Evolutionary conservation across 371 early-diverging fungal species (phyloP).

Genomic region (Syncephalastrum racemosum): DNA sequence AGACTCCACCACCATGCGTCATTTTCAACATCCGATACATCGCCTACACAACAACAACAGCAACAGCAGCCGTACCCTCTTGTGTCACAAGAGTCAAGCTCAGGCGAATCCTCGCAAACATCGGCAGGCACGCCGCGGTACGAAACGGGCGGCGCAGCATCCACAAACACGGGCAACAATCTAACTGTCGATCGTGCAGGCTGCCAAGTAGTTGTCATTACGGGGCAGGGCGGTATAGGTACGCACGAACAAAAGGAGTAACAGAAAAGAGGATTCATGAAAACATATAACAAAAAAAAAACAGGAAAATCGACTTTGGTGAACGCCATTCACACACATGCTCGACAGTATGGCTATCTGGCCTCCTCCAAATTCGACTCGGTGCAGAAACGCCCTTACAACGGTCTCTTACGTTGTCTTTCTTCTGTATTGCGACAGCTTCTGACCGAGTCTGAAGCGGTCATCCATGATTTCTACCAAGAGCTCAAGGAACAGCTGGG

Average conservation of each 20-base stretch:
- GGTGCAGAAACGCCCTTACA: constrained; percentile 43
- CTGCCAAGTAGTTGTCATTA: constrained; percentile 35
- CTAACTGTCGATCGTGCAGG: not conserved
- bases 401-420: constrained; percentile 39
- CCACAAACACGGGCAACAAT: too few relatives aligned
- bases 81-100: too few relatives aligned
- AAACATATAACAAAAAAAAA: too few relatives aligned
- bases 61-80: too few relatives aligned
- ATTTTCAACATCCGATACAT: too few relatives aligned
- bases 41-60: too few relatives aligned
- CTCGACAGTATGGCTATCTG: constrained; percentile 41
- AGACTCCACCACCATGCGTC: constrained; percentile 16
- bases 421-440: constrained; percentile 42
- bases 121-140: too few relatives aligned
- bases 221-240: constrained; percentile 45
- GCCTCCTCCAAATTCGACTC: constrained; percentile 47
- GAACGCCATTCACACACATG: constrained; percentile 29
- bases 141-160: too few relatives aligned
- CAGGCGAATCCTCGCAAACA: too few relatives aligned
- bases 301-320: constrained; percentile 37
- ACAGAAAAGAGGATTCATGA: too few relatives aligned
- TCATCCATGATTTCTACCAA: constrained; percentile 36
- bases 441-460: constrained; percentile 42
- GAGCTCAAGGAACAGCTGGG: constrained; percentile 38
- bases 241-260: not conserved